Evolutionary conservation across 805 yeast genomes (phyloP).

Genomic region (Yamadazyma endophytica): DNA sequence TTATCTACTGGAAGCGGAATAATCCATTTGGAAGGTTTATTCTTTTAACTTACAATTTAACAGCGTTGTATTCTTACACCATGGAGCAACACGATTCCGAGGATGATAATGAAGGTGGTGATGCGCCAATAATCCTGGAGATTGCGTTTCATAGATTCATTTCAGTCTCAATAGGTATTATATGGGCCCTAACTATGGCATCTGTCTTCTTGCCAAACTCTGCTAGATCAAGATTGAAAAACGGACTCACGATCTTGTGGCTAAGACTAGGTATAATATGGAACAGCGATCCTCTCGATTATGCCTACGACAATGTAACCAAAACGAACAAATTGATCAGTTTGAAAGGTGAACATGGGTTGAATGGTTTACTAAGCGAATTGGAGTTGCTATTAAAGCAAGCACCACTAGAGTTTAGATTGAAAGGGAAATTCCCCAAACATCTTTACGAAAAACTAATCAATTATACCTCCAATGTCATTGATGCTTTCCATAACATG

Average conservation of each 20-base stretch:
- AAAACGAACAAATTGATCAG: constrained; percentile 29
- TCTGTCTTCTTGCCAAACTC: constrained; percentile 66
- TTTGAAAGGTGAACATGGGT: constrained; percentile 40
- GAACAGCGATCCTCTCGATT: constrained; percentile 69
- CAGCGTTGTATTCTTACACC: constrained; percentile 72
- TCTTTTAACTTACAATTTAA: constrained; percentile 70
- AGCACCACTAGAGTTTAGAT: constrained; percentile 70
- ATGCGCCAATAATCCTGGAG: constrained; percentile 60
- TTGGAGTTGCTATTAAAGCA: constrained; percentile 58
- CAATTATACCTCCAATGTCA: constrained; percentile 54
- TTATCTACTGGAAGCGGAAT: constrained; percentile 61
- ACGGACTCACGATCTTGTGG: constrained; percentile 69
- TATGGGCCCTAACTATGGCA: constrained; percentile 74
- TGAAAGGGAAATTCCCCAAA: constrained; percentile 69
- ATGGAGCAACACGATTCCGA: constrained; percentile 55
- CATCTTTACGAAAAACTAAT: constrained; percentile 49
- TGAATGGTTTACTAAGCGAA: constrained; percentile 56
- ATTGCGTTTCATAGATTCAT: constrained; percentile 77
- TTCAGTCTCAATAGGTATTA: constrained; percentile 67
- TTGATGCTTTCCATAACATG: constrained; percentile 74
- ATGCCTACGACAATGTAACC: constrained; percentile 20
- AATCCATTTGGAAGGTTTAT: constrained; percentile 68
- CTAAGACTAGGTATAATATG: constrained; percentile 74
- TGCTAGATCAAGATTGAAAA: constrained; percentile 65
- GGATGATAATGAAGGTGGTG: constrained; percentile 66